phyloP scores from a whole-genome alignment of 2,329 filamentous ascomycete species.

The Hypocrella siamensis region DNA sequence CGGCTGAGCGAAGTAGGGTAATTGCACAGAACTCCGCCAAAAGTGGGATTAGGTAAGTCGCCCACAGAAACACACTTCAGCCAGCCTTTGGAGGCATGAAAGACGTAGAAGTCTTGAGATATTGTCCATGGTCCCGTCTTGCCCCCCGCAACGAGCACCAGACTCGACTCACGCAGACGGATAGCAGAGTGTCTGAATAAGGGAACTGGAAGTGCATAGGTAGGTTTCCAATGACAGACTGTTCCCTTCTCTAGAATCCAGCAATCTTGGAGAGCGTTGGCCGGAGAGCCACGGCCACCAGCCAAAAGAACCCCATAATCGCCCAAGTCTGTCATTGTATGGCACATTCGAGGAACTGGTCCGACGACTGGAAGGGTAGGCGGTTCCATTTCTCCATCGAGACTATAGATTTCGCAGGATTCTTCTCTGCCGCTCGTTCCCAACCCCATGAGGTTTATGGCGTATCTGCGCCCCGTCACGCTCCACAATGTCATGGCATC shows the following conservation, averaged over 20 bases:
- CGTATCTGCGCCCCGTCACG: conserved; percentile 24
- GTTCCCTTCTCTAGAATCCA: conserved; percentile 50
- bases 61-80: conserved; percentile 22
- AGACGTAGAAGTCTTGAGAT: conserved; percentile 39
- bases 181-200: conserved; percentile 62
- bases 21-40: conserved; percentile 26
- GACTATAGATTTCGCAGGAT: conserved; percentile 34
- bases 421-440: conserved; percentile 27
- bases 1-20: conserved; percentile 7
- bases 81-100: conserved; percentile 31
- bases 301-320: conserved; percentile 45
- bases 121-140: conserved; percentile 32
- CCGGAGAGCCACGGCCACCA: conserved; percentile 68
- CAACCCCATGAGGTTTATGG: conserved; percentile 27
- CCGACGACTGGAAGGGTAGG: conserved; percentile 14
- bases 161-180: conserved; percentile 28
- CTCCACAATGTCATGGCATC: conserved; percentile 28
- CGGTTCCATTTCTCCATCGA: conserved; percentile 6
- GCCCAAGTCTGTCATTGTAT: conserved; percentile 55
- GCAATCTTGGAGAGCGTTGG: conserved; percentile 52
- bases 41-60: conserved; percentile 18
- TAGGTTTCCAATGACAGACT: conserved; percentile 40
- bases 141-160: conserved; percentile 46
- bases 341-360: conserved; percentile 45
- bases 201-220: conserved; percentile 49